Percentiles rank a stretch among this genome's conserved stretches.
These are phyloP conservation scores for Malbranchea zuffiana DNA, from an alignment of 2,329 filamentous ascomycete species.

Conservation along the genomic window DNA sequence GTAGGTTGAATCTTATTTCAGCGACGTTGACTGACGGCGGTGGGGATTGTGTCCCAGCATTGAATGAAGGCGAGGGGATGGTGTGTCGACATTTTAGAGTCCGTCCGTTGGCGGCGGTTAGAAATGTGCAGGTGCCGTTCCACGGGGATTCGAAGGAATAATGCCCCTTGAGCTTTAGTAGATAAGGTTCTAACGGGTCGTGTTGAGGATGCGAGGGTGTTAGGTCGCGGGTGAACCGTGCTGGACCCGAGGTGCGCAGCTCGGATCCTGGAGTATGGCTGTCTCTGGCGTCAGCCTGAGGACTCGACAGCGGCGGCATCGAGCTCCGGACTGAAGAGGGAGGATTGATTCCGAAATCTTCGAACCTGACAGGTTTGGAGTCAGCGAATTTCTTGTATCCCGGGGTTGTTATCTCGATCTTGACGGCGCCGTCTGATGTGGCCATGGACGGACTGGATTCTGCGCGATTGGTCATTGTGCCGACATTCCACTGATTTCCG, in stretches of 20 bases:
- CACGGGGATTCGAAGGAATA: constrained; percentile 79
- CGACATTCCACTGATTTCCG: constrained; percentile 65
- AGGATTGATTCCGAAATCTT: constrained; percentile 21
- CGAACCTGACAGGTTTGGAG: constrained; percentile 27
- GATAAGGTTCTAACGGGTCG: constrained; percentile 5
- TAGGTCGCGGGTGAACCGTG: constrained; percentile 14
- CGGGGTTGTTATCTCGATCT: constrained; percentile 48
- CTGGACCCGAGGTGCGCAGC: no score
- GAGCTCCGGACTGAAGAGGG: constrained; percentile 4
- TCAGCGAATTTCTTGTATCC: constrained; percentile 50
- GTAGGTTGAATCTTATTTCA: constrained; percentile 84
- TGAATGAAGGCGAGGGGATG: constrained; percentile 7
- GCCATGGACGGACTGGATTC: constrained; percentile 10
- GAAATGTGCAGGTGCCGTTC: constrained; percentile 78
- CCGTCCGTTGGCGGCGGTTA: constrained; percentile 63
- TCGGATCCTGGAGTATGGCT: constrained; percentile 1
- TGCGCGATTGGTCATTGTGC: constrained; percentile 43
- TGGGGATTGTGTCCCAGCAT: neutral
- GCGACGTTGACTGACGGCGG: constrained; percentile 48
- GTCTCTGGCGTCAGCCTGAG: neutral
- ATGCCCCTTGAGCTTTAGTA: constrained; percentile 25
- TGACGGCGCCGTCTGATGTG: constrained; percentile 25
- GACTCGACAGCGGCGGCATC: neutral
- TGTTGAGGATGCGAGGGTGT: constrained; percentile 10
- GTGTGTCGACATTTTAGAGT: constrained; percentile 64